Conservation (phyloP, 106 monocot species). For the Narthecium ossifragum region DNA sequence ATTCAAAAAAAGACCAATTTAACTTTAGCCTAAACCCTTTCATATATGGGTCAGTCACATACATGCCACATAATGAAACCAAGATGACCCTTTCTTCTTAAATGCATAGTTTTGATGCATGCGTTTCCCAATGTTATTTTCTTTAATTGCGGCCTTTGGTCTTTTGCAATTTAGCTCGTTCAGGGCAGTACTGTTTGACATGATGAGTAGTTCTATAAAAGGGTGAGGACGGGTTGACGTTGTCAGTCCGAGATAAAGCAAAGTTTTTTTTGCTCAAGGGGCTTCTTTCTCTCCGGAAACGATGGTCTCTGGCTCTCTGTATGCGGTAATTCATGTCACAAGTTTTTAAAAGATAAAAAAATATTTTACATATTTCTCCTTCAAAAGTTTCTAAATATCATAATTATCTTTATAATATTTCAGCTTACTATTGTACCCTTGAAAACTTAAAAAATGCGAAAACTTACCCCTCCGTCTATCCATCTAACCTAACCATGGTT, state of each 20-base stretch:
- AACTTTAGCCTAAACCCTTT: too few relatives aligned
- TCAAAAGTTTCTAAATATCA: too few relatives aligned
- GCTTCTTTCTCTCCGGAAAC: not conserved
- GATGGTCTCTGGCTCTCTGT: too few relatives aligned
- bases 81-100: not conserved
- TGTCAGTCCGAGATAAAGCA: slow-evolving; percentile 1
- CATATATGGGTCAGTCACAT: not conserved
- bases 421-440: too few relatives aligned
- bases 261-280: not conserved
- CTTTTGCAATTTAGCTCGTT: not conserved
- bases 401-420: too few relatives aligned
- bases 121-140: not conserved
- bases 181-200: not conserved
- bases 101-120: not conserved
- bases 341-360: too few relatives aligned
- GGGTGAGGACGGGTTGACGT: not conserved
- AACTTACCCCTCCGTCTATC: too few relatives aligned
- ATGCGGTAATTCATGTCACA: too few relatives aligned
- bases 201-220: slow-evolving; percentile 2
- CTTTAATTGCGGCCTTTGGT: not conserved
- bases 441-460: too few relatives aligned
- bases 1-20: too few relatives aligned
- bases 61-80: not conserved
- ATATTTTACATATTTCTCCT: too few relatives aligned
- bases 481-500: too few relatives aligned